Base-by-base conservation (phyloP, 2,329 filamentous ascomycete genomes). In the Epichloe festucae region DNA sequence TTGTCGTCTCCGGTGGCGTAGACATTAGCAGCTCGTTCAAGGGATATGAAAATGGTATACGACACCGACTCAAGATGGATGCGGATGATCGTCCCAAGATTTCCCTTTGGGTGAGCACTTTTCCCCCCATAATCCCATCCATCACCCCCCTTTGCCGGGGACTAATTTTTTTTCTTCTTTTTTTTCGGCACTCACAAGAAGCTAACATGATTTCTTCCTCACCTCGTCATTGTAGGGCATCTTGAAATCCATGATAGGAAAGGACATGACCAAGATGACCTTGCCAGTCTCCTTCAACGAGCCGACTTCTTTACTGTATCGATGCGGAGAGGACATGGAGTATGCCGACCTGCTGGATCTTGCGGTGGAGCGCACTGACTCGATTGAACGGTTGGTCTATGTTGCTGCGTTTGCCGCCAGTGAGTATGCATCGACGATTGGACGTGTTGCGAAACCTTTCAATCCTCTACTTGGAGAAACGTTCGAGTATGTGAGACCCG, bases 201-300 rank as follows among this genome's bases (percentile, higher is more conserved):
- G 21, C 19, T 43, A 15, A 21, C 17, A 11, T 2, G 1, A 12
- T 23, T 23, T 43, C 11, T 46, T 23, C n/a, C 15, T 38, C 27
- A 11, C 17, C 34, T 14, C n/a, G 4, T 31, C n/a, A 23, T 39
- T 46, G 31, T 57, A 96, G 90, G 85, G 86, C 58, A 96, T 98
- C 59, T 73, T 98, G 56, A 98, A 97, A 72, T 97, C 91, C 21
- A 97, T 98, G 93, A 95, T 98, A 68, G 93, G 93, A 56, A 97
- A 98, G 67, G 93, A 98, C 64, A 97, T 98, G 93, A 97, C 93
- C 39, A 97, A 94, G 73, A 98, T 98, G 91, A 97, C 93, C 0
- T 73, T 98, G 19, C 93, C 93, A 0, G 93, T 98, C 2, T 95
- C 93, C 0, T 97, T 98, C 74, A 98, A 98, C 69, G 93, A 98